These are phyloP conservation scores for Aspergillus coremiiformis DNA, from an alignment of 495 filamentous ascomycete genomes.

Conservation along the genomic window DNA sequence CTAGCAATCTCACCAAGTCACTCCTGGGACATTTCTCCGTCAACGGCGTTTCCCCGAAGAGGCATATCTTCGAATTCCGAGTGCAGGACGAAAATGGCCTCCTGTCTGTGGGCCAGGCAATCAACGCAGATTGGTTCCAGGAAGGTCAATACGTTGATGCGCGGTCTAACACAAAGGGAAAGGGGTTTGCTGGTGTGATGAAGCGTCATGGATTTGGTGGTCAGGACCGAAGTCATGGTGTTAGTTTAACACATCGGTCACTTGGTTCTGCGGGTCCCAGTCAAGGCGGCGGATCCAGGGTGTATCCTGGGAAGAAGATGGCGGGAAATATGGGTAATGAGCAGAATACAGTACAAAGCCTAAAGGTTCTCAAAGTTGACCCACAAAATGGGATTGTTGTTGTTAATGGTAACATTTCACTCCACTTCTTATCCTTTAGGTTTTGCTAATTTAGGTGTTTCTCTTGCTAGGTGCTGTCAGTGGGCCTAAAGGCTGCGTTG, in stretches of 20 bases:
- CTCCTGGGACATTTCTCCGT: slow-evolving; percentile 78
- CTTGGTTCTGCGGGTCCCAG: slow-evolving; percentile 81
- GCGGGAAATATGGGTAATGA: slow-evolving; percentile 88
- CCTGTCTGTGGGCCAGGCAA: slow-evolving; percentile 59
- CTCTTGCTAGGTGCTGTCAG: slow-evolving; percentile 56
- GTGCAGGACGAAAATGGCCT: slow-evolving; percentile 67
- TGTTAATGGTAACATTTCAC: slow-evolving; percentile 57
- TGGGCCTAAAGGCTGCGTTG: slow-evolving; percentile 74
- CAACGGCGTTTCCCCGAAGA: slow-evolving; percentile 71
- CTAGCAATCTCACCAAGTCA: slow-evolving; percentile 68
- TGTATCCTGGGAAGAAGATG: slow-evolving; percentile 96
- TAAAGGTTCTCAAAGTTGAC: slow-evolving; percentile 83
- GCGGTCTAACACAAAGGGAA: slow-evolving; percentile 67
- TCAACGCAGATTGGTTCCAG: slow-evolving; percentile 79
- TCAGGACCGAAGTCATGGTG: slow-evolving; percentile 89
- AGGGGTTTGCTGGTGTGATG: slow-evolving; percentile 95
- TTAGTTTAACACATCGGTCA: slow-evolving; percentile 81
- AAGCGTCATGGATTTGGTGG: slow-evolving; percentile 84
- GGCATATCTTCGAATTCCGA: slow-evolving; percentile 75
- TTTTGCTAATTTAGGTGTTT: neutral
- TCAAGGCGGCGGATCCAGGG: slow-evolving; percentile 86
- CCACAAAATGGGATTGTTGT: slow-evolving; percentile 77
- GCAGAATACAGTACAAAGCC: slow-evolving; percentile 78
- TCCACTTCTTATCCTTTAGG: neutral
- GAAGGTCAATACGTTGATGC: slow-evolving; percentile 89